These are phyloP conservation scores for Balansia obtecta DNA, from an alignment of 2,329 filamentous ascomycete genomes.

Conservation along the genomic window DNA sequence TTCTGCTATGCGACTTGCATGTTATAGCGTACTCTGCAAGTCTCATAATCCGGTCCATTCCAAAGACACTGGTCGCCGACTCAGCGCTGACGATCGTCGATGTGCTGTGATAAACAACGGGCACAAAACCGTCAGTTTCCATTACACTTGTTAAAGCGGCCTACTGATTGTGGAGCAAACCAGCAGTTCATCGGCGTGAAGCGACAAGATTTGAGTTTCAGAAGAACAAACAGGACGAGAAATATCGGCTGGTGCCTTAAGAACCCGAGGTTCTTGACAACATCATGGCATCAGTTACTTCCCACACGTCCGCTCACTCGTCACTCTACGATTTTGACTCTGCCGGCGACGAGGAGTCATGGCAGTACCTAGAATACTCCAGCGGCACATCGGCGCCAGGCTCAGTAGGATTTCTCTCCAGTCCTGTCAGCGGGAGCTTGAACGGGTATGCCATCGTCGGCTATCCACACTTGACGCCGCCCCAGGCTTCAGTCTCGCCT, in stretches of 20 bases:
- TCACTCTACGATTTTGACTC: slow-evolving; percentile 29
- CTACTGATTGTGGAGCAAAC: too few species aligned
- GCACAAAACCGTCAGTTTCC: too few species aligned
- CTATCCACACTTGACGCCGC: slow-evolving; percentile 14
- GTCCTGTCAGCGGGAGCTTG: slow-evolving; percentile 38
- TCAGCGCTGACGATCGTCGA: too few species aligned
- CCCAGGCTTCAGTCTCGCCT: slow-evolving; percentile 27
- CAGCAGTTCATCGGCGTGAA: too few species aligned
- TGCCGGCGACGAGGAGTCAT: slow-evolving; percentile 29
- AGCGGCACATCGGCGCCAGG: slow-evolving; percentile 22
- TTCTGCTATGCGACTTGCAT: neutral
- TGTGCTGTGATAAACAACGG: too few species aligned
- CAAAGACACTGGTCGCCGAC: too few species aligned
- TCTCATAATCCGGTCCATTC: too few species aligned
- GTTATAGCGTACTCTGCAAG: neutral
- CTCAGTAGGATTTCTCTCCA: slow-evolving; percentile 33
- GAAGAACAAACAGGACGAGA: neutral
- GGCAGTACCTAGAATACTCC: slow-evolving; percentile 29
- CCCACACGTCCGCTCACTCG: slow-evolving; percentile 25
- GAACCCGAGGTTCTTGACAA: neutral
- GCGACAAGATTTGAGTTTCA: too few species aligned
- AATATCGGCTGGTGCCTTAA: neutral
- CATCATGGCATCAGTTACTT: slow-evolving; percentile 26
- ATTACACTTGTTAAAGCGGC: too few species aligned
- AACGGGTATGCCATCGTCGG: slow-evolving; percentile 37